phyloP scores from a whole-genome alignment of 2,329 filamentous ascomycete species.

The Plectosphaerella cucumerina region DNA sequence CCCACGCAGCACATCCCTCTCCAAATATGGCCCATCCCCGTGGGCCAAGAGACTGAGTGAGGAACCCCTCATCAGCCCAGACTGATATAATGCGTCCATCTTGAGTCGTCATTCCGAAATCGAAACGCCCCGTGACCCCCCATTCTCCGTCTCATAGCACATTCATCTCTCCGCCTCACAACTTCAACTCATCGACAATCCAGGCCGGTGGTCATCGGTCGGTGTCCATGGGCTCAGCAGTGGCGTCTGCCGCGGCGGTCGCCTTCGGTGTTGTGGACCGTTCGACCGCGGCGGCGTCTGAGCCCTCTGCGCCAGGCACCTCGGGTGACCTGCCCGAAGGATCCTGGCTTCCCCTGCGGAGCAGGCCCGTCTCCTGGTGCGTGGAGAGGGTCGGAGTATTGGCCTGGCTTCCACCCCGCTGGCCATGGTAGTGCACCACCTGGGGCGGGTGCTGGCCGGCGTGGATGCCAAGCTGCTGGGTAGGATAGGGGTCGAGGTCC shows the following conservation, averaged over 20 bases:
- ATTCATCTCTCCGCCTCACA: background rate
- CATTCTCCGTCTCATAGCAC: background rate
- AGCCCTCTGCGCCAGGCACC: conserved; percentile 31
- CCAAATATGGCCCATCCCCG: no score
- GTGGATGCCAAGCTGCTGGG: conserved; percentile 58
- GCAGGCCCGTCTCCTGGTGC: conserved; percentile 42
- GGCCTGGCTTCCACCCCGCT: conserved; percentile 62
- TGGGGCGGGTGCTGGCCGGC: conserved; percentile 61
- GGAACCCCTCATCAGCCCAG: no score
- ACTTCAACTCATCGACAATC: background rate
- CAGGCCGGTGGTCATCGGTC: conserved; percentile 18
- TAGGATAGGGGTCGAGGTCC: conserved; percentile 64
- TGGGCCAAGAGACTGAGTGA: no score
- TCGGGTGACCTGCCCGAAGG: conserved; percentile 31
- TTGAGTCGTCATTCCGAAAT: background rate
- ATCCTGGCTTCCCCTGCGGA: conserved; percentile 47
- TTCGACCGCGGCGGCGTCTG: conserved; percentile 27
- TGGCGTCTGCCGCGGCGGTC: conserved; percentile 13
- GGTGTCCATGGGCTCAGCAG: conserved; percentile 15
- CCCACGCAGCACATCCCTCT: no score
- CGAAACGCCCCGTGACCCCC: background rate
- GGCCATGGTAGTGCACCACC: conserved; percentile 64
- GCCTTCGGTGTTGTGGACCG: conserved; percentile 17
- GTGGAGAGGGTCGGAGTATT: conserved; percentile 58
- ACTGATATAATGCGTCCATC: no score